These are phyloP conservation scores for Pisolithus orientalis DNA, from an alignment of 768 basidiomycete genomes.

Conservation along the genomic window DNA sequence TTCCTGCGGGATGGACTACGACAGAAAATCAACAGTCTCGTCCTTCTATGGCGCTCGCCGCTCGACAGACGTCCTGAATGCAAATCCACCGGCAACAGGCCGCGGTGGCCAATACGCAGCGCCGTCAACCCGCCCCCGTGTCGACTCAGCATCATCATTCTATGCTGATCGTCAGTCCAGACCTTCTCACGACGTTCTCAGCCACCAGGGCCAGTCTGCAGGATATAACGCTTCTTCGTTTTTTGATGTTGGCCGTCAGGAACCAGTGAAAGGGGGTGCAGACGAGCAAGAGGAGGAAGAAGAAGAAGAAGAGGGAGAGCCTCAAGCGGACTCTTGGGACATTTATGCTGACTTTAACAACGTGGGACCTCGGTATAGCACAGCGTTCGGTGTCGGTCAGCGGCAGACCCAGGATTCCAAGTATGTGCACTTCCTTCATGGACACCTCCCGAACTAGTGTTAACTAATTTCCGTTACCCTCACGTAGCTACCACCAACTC, in stretches of 20 bases:
- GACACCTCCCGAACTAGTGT: neutral
- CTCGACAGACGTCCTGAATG: constrained; percentile 58
- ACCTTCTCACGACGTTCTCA: constrained; percentile 43
- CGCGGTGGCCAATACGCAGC: constrained; percentile 7
- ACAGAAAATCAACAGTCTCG: constrained; percentile 73
- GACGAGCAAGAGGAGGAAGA: constrained; percentile 40
- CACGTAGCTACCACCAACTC: constrained; percentile 41
- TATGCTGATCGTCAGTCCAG: constrained; percentile 36
- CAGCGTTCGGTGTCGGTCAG: constrained; percentile 43
- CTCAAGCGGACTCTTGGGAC: constrained; percentile 52
- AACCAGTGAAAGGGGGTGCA: constrained; percentile 71
- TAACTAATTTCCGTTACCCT: too few relatives aligned
- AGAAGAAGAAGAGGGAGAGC: constrained; percentile 38
- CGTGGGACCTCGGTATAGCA: constrained; percentile 69
- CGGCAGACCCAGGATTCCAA: constrained; percentile 32
- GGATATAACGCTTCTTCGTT: constrained; percentile 73
- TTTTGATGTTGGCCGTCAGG: constrained; percentile 61
- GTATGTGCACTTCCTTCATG: constrained; percentile 30
- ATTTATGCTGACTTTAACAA: constrained; percentile 91
- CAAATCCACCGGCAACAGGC: constrained; percentile 30
- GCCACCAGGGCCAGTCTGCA: constrained; percentile 37
- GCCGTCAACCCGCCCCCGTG: constrained; percentile 36
- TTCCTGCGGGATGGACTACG: constrained; percentile 52
- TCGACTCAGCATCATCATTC: constrained; percentile 72
- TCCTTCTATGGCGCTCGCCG: constrained; percentile 69